phyloP scores from a whole-genome alignment of 108 stramenopile genomes.

The Pseudonitzschia delicatissima region DNA sequence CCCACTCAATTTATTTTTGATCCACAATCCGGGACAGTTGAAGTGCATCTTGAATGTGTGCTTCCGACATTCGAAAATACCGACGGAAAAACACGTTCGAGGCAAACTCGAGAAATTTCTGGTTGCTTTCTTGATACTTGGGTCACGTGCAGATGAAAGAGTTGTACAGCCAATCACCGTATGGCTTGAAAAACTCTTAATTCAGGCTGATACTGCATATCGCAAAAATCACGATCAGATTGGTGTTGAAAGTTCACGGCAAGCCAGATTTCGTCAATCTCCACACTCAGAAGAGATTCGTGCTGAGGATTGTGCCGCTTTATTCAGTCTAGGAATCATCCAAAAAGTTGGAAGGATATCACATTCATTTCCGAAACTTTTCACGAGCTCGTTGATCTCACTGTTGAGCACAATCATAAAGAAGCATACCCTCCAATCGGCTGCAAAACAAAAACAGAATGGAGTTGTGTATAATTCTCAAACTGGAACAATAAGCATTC shows the following conservation, averaged over 20 bases:
- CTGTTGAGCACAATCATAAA: constrained; percentile 39
- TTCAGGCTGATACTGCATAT: constrained; percentile 19
- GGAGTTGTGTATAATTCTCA: constrained; percentile 25
- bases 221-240: background rate
- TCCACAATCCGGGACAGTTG: constrained; percentile 28
- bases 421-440: constrained; percentile 39
- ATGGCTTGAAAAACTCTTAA: constrained; percentile 26
- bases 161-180: constrained; percentile 22
- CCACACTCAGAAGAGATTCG: background rate
- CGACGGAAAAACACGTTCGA: constrained; percentile 13
- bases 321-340: constrained; percentile 47
- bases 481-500: constrained; percentile 33
- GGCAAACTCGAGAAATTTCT: constrained; percentile 26
- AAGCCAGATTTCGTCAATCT: background rate
- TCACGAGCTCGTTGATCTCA: constrained; percentile 41
- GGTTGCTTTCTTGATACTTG: constrained; percentile 16
- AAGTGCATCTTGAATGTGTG: constrained; percentile 31
- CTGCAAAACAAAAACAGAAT: constrained; percentile 40
- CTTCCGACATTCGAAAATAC: constrained; percentile 19
- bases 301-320: constrained; percentile 28
- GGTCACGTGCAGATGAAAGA: constrained; percentile 6
- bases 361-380: constrained; percentile 40
- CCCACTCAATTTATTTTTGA: constrained; percentile 35
- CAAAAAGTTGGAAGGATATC: constrained; percentile 35
- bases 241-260: constrained; percentile 7